phyloP scores from a whole-genome alignment of 2,329 filamentous ascomycete genomes.

The Didymella sp. region DNA sequence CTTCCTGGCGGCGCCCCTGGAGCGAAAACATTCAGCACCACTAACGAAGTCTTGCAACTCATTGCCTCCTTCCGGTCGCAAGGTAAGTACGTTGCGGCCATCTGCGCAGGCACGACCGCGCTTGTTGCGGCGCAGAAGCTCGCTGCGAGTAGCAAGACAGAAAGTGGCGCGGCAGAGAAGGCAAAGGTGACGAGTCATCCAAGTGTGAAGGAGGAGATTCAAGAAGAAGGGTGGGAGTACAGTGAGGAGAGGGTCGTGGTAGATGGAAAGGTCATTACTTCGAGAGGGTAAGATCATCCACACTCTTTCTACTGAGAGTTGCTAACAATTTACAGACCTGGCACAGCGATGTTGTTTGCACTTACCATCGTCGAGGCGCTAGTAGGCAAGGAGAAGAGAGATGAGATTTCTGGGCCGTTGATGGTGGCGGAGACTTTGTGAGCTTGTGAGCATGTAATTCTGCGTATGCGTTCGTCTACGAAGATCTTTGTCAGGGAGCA shows the following conservation, averaged over 20 bases:
- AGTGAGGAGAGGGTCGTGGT: constrained; percentile 48
- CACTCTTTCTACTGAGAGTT: neutral
- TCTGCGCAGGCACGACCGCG: constrained; percentile 51
- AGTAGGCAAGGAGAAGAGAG: constrained; percentile 54
- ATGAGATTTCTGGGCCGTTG: constrained; percentile 59
- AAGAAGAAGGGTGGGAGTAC: constrained; percentile 45
- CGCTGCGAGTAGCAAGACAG: constrained; percentile 9
- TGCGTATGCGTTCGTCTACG: too few relatives aligned
- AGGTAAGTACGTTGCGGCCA: constrained; percentile 46
- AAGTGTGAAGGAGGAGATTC: constrained; percentile 45
- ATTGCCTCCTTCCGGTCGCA: constrained; percentile 39
- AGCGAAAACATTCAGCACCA: constrained; percentile 45
- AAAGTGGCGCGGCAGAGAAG: constrained; percentile 21
- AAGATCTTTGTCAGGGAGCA: too few relatives aligned
- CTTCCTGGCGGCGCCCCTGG: constrained; percentile 50
- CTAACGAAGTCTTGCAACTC: constrained; percentile 34
- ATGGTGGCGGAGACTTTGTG: constrained; percentile 48
- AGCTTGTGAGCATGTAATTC: too few relatives aligned
- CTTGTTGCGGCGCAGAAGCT: constrained; percentile 39
- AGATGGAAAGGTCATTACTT: constrained; percentile 46
- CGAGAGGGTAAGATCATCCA: constrained; percentile 39
- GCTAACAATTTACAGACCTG: constrained; percentile 35
- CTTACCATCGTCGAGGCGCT: constrained; percentile 50
- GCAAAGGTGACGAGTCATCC: constrained; percentile 49
- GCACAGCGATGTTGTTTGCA: constrained; percentile 49